Evolutionary conservation across 257 asterid genomes (phyloP), one percentile per base, ranked within the genome.

Genomic region (Solanum sitiens): DNA sequence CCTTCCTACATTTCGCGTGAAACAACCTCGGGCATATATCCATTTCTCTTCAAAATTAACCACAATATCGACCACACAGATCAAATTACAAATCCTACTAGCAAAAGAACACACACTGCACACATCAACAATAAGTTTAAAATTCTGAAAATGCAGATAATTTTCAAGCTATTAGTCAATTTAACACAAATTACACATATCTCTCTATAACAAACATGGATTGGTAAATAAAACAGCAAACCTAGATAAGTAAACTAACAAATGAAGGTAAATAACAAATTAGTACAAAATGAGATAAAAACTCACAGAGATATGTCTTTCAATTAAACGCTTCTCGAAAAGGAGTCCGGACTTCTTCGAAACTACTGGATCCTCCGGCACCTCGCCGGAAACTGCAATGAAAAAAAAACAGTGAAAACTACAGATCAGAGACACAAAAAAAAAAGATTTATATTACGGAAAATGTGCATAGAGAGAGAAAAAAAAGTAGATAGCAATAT

Each of bases 281-380:
- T 47, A 11, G 33, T 11, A 65, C 72, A 65, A 65, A 59, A 65
- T 65, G 7, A 65, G 87, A 79, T 20, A 70, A 56, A 50, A 50
- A 91, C 96, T 67, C 84, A 97, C 99, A 88, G 93, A 91, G 83
- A 97, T 97, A 89, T 96, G 98, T 37, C 98, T 95, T 94, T 97
- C 98, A 73, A 97, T 93, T 88, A 97, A 90, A 68, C 99, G 96
- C 91, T 91, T 97, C 92, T 97, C 99, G 67, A 90, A 97, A 12
- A 97, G 98, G 10, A 95, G 95, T 6, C 99, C 99, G 15, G 98
- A 93, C 85, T 88, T 91, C 87, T 88, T 92, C 32, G 99, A 93
- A 86, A 96, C 97, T 79, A 96, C 99, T 40, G 99, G 98, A 80
- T 97, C 98, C 94, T 95, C 99, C 94, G 99, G 99, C 92, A 96